Evolutionary conservation across 1,284 basidiomycete species (phyloP).

Genomic region (Austroboletus niveus): DNA sequence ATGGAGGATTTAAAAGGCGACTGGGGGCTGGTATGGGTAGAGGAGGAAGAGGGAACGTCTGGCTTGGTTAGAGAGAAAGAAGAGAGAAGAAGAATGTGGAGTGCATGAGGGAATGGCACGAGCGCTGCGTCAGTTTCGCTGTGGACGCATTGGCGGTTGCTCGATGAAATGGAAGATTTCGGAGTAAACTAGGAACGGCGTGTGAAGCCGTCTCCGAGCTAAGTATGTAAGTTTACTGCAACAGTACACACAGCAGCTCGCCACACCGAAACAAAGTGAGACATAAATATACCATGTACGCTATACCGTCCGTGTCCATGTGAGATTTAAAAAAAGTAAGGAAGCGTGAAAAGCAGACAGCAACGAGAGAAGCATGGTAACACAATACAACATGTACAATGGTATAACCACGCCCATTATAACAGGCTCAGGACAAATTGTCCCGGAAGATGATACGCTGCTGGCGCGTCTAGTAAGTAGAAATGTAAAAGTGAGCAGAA

Average conservation of each 20-base stretch:
- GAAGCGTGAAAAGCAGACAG: constrained; percentile 6
- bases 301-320: constrained; percentile 2
- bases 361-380: not conserved
- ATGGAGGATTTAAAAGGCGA: not conserved
- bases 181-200: constrained; percentile 2
- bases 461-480: too few relatives aligned
- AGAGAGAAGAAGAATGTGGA: not conserved
- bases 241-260: too few relatives aligned
- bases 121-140: constrained; percentile 22
- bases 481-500: too few relatives aligned
- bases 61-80: not conserved
- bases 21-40: not conserved
- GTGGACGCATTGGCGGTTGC: constrained; percentile 20
- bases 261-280: too few relatives aligned
- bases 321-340: not conserved
- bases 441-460: too few relatives aligned
- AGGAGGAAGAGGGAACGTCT: not conserved
- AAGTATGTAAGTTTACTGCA: constrained; percentile 1
- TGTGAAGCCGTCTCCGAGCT: constrained; percentile 11
- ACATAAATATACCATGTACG: not conserved
- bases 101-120: constrained; percentile 16
- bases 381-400: not conserved
- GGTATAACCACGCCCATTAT: too few relatives aligned
- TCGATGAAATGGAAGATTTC: constrained; percentile 4
- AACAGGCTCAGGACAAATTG: too few relatives aligned